Evolutionary conservation across 176 grass and related monocot genomes (phyloP), one percentile per base, ranked within the genome.

Genomic region (Avena sativa): DNA sequence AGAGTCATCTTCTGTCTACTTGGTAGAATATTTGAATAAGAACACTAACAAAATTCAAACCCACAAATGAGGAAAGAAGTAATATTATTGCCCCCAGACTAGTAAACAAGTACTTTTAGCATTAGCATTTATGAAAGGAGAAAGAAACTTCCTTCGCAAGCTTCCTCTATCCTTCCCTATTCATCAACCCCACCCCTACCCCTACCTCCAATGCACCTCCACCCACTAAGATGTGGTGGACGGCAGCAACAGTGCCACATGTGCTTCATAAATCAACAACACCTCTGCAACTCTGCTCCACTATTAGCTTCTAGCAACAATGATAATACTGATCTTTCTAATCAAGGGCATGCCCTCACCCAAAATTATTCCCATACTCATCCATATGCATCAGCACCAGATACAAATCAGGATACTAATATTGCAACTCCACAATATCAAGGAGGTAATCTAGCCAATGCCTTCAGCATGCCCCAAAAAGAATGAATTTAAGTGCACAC

Each of bases 21-120:
- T 67, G 21, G 52, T 61, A 57, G 34, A 86, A 81, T 11, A 58
- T 25, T 78, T 58, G 34, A 88, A 88, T 12, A 30, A 30, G 28
- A 30, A 30, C 76, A 26, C 25, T 66, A 51, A 56, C 1, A 20
- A 63, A 38, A 51, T 4, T 75, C 30, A 23, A 75, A 81, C 46
- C 4, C 13, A 80, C 7, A 0, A 25, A 81, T 81, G 70, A 83
- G 16, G 26, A 71, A 83, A 10, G 0, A 38, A 71, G 38, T 61
- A 83, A 65, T 65, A 75, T 8, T 49, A 65, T 10, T 87, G 14
- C 23, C 53, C 30, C 61, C 61, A 64, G 10, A 64, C 61, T 68
- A 25, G 48, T 77, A 4, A 63, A 38, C 7, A 82, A 66, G 25
- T 68, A 84, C 12, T 80, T 34, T 56, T 65, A 34, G 57, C 52